Percentiles rank a stretch among this genome's conserved stretches.
Conservation (phyloP, 768 basidiomycete species). For the Asterophora lycoperdoides region DNA sequence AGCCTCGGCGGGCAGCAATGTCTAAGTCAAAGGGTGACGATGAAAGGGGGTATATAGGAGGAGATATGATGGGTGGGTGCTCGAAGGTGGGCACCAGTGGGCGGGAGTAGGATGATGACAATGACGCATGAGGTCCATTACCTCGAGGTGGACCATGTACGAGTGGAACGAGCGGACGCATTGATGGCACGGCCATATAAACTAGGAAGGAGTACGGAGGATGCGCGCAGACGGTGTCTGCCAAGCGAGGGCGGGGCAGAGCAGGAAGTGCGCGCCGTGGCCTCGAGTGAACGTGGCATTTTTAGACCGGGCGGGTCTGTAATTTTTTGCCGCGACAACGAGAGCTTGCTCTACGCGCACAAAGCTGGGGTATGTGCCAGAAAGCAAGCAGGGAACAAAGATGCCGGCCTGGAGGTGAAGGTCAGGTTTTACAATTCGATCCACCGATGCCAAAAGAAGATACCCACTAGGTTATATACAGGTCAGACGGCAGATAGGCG, state of each 20-base stretch:
- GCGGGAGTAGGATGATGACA: no score
- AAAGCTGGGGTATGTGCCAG: background rate
- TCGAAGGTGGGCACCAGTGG: no score
- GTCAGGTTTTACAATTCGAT: background rate
- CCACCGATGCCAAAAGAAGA: background rate
- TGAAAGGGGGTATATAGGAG: no score
- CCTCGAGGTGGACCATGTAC: no score
- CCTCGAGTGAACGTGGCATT: background rate
- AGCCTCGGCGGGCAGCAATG: background rate
- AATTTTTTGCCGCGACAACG: background rate
- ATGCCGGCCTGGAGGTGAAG: background rate
- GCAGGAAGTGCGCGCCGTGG: background rate
- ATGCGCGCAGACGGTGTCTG: no score
- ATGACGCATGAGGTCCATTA: no score
- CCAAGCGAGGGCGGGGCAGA: no score
- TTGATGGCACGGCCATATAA: no score
- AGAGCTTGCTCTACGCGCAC: background rate
- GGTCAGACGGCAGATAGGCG: conserved; percentile 12
- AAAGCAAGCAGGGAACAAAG: background rate
- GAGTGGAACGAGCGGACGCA: no score
- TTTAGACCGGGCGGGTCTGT: background rate
- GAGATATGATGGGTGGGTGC: no score
- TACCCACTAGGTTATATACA: conserved; percentile 14
- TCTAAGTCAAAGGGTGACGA: no score
- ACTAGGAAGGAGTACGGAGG: no score